Percentiles rank a stretch among this genome's conserved stretches.
These are phyloP conservation scores for Cryptosporidium parvum DNA, from an alignment of 169 alveolate genomes.

Conservation along the genomic window DNA sequence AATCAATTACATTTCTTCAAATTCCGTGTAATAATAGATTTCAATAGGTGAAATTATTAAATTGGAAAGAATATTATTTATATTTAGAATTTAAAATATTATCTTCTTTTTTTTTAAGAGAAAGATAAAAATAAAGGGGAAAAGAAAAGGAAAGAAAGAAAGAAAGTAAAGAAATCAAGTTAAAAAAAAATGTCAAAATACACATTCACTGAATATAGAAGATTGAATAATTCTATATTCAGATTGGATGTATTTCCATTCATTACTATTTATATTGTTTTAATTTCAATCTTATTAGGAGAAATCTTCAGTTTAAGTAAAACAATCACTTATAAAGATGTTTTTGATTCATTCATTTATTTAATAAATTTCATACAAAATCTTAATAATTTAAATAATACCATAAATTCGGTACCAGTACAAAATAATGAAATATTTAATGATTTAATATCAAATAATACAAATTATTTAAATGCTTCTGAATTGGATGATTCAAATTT, in stretches of 20 bases:
- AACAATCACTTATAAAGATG: constrained; percentile 8
- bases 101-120: neutral
- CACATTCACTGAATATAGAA: constrained; percentile 12
- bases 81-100: neutral
- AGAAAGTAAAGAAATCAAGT: neutral
- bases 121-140: neutral
- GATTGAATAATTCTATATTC: neutral
- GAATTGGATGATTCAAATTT: neutral
- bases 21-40: neutral
- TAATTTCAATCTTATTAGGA: neutral
- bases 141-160: neutral
- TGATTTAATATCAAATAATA: neutral
- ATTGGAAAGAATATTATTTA: too few relatives aligned
- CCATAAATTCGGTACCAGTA: neutral
- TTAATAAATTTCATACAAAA: neutral
- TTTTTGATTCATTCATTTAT: constrained; percentile 4
- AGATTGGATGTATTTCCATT: constrained; percentile 70
- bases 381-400: neutral
- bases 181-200: neutral
- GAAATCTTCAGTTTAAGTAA: constrained; percentile 21
- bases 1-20: neutral
- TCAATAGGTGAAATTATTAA: too few relatives aligned
- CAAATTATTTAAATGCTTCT: neutral
- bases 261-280: constrained; percentile 2
- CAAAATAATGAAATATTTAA: neutral